These are phyloP conservation scores for Alternaria consortialis DNA, from an alignment of 2,329 filamentous ascomycete genomes.

Conservation along the genomic window DNA sequence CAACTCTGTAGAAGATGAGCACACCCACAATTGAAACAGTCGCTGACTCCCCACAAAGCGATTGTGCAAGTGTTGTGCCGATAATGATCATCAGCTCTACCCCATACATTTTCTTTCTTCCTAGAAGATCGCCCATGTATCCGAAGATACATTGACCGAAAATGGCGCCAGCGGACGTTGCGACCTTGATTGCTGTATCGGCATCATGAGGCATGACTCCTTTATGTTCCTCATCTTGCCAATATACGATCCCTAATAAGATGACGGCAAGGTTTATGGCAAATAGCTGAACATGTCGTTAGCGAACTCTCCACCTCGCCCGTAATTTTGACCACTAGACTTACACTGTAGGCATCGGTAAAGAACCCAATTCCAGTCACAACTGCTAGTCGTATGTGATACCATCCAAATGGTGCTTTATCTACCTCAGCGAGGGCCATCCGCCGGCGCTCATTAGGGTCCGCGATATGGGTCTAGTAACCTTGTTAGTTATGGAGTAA, in stretches of 20 bases:
- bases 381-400: constrained; percentile 78
- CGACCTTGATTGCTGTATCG: constrained; percentile 85
- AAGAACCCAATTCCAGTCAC: constrained; percentile 90
- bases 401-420: constrained; percentile 58
- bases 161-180: constrained; percentile 84
- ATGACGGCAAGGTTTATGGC: constrained; percentile 62
- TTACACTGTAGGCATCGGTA: constrained; percentile 74
- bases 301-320: constrained; percentile 4
- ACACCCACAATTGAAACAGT: constrained; percentile 51
- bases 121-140: constrained; percentile 75
- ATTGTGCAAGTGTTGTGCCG: constrained; percentile 50
- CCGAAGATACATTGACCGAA: constrained; percentile 80
- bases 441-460: constrained; percentile 49
- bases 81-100: constrained; percentile 53
- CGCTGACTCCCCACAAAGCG: constrained; percentile 47
- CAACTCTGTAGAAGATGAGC: constrained; percentile 52
- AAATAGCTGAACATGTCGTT: constrained; percentile 58
- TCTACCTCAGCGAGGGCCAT: constrained; percentile 50
- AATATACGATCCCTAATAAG: constrained; percentile 85
- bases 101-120: constrained; percentile 86
- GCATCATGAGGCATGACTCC: constrained; percentile 68
- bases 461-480: constrained; percentile 40
- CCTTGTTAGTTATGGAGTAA: constrained; percentile 18
- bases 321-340: background rate
- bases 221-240: constrained; percentile 57